A percentile compares a stretch with the other conserved stretches of the same genome.
Evolutionary conservation across 2,329 filamentous ascomycete genomes (phyloP).

Genomic region (Cyclaneusma minus): DNA sequence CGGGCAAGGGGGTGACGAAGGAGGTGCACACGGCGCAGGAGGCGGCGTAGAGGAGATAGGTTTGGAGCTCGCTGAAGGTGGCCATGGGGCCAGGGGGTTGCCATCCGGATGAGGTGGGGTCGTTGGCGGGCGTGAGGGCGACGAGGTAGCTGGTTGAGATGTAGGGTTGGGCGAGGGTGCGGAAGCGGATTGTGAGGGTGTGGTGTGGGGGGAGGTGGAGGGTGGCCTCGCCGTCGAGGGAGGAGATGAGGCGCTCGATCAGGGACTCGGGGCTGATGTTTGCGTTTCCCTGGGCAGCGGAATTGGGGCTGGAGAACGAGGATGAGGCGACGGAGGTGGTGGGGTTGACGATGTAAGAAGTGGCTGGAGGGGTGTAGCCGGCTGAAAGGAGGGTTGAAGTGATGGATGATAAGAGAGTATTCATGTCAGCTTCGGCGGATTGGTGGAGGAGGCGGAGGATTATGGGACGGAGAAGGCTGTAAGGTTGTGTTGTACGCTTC

Average conservation of each 20-base stretch:
- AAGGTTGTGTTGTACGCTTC: constrained; percentile 31
- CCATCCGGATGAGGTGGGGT: not conserved
- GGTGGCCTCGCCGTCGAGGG: constrained; percentile 25
- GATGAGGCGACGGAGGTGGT: constrained; percentile 9
- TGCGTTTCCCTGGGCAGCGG: constrained; percentile 8
- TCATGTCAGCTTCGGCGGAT: constrained; percentile 8
- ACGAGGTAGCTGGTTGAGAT: not conserved
- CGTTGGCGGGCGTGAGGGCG: no score
- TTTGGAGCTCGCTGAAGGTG: constrained; percentile 2
- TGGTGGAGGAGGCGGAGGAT: constrained; percentile 17
- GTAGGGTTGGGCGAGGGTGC: constrained; percentile 9
- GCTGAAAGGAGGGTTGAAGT: constrained; percentile 10
- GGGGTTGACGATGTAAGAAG: constrained; percentile 11
- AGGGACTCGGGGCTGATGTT: constrained; percentile 20
- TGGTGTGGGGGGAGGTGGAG: constrained; percentile 14
- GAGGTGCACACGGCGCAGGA: constrained; percentile 7
- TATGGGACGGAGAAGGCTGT: constrained; percentile 43
- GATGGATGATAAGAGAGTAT: constrained; percentile 10
- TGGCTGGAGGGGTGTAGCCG: constrained; percentile 11
- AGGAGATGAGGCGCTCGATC: constrained; percentile 23
- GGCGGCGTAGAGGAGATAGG: constrained; percentile 3
- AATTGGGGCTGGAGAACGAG: constrained; percentile 7
- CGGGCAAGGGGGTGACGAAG: no score
- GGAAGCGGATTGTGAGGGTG: constrained; percentile 22
- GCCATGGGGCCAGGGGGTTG: not conserved